Base-by-base conservation (phyloP, 2,329 filamentous ascomycete genomes). In the Aspergillus tubingensis region DNA sequence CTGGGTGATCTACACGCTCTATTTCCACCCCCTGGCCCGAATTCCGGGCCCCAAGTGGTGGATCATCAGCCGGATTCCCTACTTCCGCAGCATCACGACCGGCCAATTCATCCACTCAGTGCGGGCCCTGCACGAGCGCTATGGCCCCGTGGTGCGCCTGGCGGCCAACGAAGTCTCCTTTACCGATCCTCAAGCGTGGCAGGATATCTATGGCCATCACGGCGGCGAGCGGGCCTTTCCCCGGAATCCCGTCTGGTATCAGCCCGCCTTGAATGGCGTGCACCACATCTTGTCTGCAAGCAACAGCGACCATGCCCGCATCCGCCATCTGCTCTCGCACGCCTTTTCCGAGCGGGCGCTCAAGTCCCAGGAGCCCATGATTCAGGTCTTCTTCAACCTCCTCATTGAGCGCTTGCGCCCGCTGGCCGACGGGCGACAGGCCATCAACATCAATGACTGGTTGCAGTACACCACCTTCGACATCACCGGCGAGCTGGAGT, bases 321-420 rank as follows among this genome's bases (percentile, higher is more conserved):
- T 69, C 23, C 72, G 78, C 19, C 66, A 71, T 0, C 60, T 74
- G 1, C 57, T 82, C 7, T 67, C 73, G 0, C 73, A 76, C 57
- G 77, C 75, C 0, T 81, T 82, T 61, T 79, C 79, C 0, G 79
- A 81, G 47, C 74, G 72, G 50, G 74, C 76, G 1, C 54, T 82
- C 23, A 65, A 68, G 2, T 72, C 74, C 11, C 79, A 80, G 59
- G 77, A 78, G 55, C 58, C 67, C 1, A 65, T 75, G n/a, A 69
- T 78, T 15, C 60, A 65, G 27, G 13, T 50, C 8, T 71, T 69
- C 57, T 61, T 65, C 10, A 62, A 72, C 51, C 59, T 67, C 10
- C 30, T 73, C 10, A 63, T 70, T 1, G 13, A 58, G 1, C 54
- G 60, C 2, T 58, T 68, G 0, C 53, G 57, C 1, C 60, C 59